Base-by-base conservation (phyloP, 805 yeast species). In the Clavispora fructus region DNA sequence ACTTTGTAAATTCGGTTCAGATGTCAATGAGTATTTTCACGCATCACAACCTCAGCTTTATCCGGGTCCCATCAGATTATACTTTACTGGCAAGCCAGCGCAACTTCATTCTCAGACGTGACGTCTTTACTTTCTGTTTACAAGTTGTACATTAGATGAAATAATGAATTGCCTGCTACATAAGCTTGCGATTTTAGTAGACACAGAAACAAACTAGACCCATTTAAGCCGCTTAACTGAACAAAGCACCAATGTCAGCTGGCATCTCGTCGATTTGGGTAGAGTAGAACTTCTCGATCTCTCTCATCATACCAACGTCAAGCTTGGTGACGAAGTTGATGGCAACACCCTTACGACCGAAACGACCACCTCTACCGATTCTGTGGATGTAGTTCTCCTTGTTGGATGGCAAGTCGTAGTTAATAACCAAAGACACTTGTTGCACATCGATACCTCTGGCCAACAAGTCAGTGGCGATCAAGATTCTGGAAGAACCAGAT, bases 271-370 rank as follows among this genome's bases (percentile, higher is more conserved):
- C 87, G 53, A 92, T 89, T 73, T 85, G 87, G 44, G 95, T 89
- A 58, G 85, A 79, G 78, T 92, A 92, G 75, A 83, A 88, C 67
- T 77, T 84, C 75, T 92, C 97, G 55, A 94, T 82, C 67, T 87
- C 96, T 65, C 85, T 82, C 74, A 91, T 74, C 63, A 78, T 78
- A 54, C 78, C 75, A 54, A 77, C 77, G 65, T 92, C 97, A 46
- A 82, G 83, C 52, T 76, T 78, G 43, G 98, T 91, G 59, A 91
- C 84, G 63, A 92, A 87, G 77, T 91, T 94, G 66, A 92, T 87
- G 51, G 98, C 97, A 52, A 88, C 92, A 77, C 99, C 99, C 75
- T 91, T 92, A 71, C 99, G 82, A 67, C 99, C 99, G 77, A 92
- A 92, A 71, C 99, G 84, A 63, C 99, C 99, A 59, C 95, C 88